Evolutionary conservation across 2,329 filamentous ascomycete species (phyloP).

Genomic region (Fusarium nodosum): DNA sequence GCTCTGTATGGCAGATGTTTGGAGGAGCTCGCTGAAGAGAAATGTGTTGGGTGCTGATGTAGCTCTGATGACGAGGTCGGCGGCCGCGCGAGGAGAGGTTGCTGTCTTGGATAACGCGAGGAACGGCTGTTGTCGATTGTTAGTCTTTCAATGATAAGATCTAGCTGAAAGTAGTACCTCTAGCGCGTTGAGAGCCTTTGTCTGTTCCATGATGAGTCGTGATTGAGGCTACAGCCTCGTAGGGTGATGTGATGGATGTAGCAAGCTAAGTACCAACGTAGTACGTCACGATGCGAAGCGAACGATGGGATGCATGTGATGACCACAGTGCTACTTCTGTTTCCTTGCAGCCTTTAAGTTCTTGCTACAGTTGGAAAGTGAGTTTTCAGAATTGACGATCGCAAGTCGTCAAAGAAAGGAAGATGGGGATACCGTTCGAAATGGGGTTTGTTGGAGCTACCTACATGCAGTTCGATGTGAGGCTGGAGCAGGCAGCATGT

Average conservation of each 20-base stretch:
- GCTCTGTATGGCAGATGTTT: constrained; percentile 81
- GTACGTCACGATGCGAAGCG: constrained; percentile 8
- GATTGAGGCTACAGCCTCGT: constrained; percentile 47
- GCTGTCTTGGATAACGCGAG: constrained; percentile 89
- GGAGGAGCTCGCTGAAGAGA: constrained; percentile 93
- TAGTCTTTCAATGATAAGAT: not conserved
- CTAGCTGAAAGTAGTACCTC: constrained; percentile 61
- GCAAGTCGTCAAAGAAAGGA: constrained; percentile 15
- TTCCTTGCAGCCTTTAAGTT: not conserved
- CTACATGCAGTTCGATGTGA: constrained; percentile 37
- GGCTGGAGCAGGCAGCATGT: constrained; percentile 48
- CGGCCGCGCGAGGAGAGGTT: constrained; percentile 84
- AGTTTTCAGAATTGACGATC: not conserved
- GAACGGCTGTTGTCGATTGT: constrained; percentile 77
- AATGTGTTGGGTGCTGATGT: constrained; percentile 92
- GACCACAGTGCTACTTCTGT: not conserved
- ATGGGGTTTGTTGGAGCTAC: constrained; percentile 29
- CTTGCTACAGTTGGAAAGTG: not conserved
- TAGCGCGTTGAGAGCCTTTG: constrained; percentile 73
- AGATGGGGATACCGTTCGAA: constrained; percentile 22
- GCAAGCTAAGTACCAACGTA: constrained; percentile 5
- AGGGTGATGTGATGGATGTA: constrained; percentile 16
- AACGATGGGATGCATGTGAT: not conserved
- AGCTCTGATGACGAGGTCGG: constrained; percentile 87
- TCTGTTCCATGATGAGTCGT: constrained; percentile 75